A percentile compares a stretch with the other conserved stretches of the same genome.
These are phyloP conservation scores for Echinosophora koreensis DNA, from an alignment of 306 rosid genomes.

Conservation along the genomic window DNA sequence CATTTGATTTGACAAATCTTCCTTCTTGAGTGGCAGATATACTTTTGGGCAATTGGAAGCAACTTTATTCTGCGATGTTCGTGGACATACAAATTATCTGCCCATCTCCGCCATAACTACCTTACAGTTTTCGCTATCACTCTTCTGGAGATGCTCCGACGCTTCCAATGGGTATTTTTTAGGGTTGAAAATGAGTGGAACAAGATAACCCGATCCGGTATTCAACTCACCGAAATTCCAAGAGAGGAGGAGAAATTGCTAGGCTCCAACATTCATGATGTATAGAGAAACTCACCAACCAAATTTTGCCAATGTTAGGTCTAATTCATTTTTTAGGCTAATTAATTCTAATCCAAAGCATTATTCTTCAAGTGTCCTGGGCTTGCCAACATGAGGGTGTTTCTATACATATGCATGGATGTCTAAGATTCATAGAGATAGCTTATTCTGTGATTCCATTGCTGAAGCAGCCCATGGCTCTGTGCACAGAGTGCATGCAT, in stretches of 20 bases:
- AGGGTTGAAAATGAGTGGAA: conserved; percentile 95
- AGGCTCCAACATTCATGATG: conserved; percentile 65
- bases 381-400: conserved; percentile 42
- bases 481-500: conserved; percentile 5
- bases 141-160: conserved; percentile 85
- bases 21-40: conserved; percentile 64
- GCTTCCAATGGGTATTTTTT: conserved; percentile 95
- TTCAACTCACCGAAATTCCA: conserved; percentile 72
- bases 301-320: conserved; percentile 49
- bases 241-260: conserved; percentile 79
- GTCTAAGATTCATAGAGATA: conserved; percentile 26
- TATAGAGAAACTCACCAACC: conserved; percentile 54
- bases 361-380: conserved; percentile 36
- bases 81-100: conserved; percentile 94
- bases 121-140: conserved; percentile 81
- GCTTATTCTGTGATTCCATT: conserved; percentile 26
- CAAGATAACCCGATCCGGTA: conserved; percentile 71
- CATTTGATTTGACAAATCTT: conserved; percentile 34
- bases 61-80: conserved; percentile 89
- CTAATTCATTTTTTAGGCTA: conserved; percentile 44
- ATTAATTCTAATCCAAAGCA: conserved; percentile 40
- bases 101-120: conserved; percentile 97
- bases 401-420: conserved; percentile 43
- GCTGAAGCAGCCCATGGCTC: conserved; percentile 23
- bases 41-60: conserved; percentile 87